Conservation (phyloP, 202 grass and related monocot genomes). For the Zoysia matrella region DNA sequence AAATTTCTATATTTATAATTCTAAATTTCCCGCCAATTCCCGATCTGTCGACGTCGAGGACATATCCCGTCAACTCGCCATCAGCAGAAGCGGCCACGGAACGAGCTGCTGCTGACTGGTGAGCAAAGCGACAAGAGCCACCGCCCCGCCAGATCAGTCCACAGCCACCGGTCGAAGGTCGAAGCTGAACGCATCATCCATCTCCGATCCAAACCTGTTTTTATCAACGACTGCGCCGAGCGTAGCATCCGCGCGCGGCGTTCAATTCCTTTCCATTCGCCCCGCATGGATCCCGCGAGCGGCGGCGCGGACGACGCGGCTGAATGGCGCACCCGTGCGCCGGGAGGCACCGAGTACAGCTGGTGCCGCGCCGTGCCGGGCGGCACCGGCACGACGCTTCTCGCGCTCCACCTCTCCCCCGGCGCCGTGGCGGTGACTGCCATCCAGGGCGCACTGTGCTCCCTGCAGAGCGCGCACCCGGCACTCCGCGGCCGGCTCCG, state of each 20-base stretch:
- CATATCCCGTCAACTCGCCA: background rate
- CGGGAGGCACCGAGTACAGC: slow-evolving; percentile 69
- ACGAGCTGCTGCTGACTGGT: background rate
- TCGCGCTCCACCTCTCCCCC: slow-evolving; percentile 63
- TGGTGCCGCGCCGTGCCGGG: slow-evolving; percentile 75
- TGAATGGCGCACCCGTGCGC: slow-evolving; percentile 35
- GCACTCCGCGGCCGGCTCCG: slow-evolving; percentile 51
- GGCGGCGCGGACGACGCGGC: slow-evolving; percentile 2
- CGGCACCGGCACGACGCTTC: slow-evolving; percentile 78
- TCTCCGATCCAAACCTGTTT: background rate
- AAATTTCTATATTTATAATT: background rate
- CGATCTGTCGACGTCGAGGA: background rate
- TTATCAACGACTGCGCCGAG: background rate
- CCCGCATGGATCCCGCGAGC: slow-evolving; percentile 49
- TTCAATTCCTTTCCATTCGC: background rate
- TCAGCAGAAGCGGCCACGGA: slow-evolving; percentile 14
- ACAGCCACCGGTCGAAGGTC: slow-evolving; percentile 23
- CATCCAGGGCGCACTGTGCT: slow-evolving; percentile 44
- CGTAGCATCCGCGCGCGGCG: background rate
- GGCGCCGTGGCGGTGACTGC: background rate
- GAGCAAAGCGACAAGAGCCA: slow-evolving; percentile 17
- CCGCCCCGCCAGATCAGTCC: slow-evolving; percentile 8
- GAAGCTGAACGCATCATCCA: background rate
- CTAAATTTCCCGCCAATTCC: slow-evolving; percentile 26
- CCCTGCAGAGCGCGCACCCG: slow-evolving; percentile 53